Evolutionary conservation across 1,284 basidiomycete species (phyloP), one percentile per base, ranked within the genome.

Genomic region (Trametes pubescens): DNA sequence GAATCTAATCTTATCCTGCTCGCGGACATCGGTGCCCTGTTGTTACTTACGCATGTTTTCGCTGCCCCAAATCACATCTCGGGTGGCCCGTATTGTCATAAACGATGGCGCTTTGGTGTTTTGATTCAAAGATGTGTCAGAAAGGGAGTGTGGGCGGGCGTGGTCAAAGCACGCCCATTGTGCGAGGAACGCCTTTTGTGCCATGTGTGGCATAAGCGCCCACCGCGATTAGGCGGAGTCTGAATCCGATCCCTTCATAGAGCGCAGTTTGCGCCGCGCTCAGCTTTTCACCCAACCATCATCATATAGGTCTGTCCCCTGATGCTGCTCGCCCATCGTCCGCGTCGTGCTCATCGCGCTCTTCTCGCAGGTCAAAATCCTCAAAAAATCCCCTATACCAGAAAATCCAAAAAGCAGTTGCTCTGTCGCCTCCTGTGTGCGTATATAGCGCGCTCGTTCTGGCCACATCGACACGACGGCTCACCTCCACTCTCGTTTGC

Each of bases 381-480:
- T 76, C 77, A 77, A 76, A 80, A 78, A 76, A 73, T 72, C 69
- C 71, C 68, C 71, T 71, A 73, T 70, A 72, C 66, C 70, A 79
- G 79, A 81, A 79, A 75, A 68, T 67, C 73, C 72, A 79, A 81
- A 80, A 80, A 89, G 84, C 85, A 86, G 89, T 91, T 88, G 82
- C 84, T 81, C 86, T 87, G 82, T 89, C 84, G 78, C 83, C 81
- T 88, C 84, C 82, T 87, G 82, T 89, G 86, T 89, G 72, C 69
- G 84, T 75, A 63, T 73, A 43, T 5, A 38, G 37, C 52, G 29
- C 29, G 11, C n/a, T 32, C 51, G 59, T 68, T 56, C 14, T 10
- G 26, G 24, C 47, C 10, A 14, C 47, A 68, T 47, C 52, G 65
- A 66, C 56, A 51, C 69, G 61, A 14, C 35, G 65, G 72, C 71